phyloP scores from a whole-genome alignment of 345 rosid species.

The Turnera subulata region DNA sequence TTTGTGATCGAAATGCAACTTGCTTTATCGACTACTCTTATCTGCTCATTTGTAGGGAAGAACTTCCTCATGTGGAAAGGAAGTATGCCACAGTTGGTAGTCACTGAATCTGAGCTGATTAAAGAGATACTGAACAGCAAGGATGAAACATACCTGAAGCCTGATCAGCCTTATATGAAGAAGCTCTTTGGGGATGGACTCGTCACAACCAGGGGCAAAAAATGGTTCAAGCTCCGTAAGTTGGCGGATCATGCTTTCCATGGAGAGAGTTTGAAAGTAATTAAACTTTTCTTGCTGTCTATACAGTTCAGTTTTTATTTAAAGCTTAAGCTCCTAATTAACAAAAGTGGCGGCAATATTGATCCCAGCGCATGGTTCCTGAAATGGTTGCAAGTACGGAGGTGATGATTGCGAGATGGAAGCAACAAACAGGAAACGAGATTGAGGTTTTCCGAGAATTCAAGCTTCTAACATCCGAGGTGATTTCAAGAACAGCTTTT shows the following conservation, averaged over 20 bases:
- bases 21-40: no score
- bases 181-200: conserved; percentile 44
- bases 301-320: no score
- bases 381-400: conserved; percentile 35
- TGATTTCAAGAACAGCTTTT: conserved; percentile 48
- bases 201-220: conserved; percentile 21
- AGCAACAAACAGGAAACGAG: conserved; percentile 26
- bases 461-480: conserved; percentile 38
- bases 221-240: conserved; percentile 41
- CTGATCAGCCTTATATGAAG: neutral
- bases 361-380: conserved; percentile 32
- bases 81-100: conserved; percentile 34
- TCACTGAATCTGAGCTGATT: conserved; percentile 33
- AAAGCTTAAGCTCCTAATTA: no score
- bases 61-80: conserved; percentile 35
- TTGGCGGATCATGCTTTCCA: conserved; percentile 49
- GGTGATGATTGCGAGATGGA: conserved; percentile 45
- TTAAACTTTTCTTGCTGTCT: neutral
- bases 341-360: no score
- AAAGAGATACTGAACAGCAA: conserved; percentile 41
- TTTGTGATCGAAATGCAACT: no score
- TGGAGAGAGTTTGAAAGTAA: conserved; percentile 39
- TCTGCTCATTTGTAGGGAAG: conserved; percentile 27
- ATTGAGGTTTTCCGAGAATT: conserved; percentile 35
- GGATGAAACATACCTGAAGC: conserved; percentile 20